phyloP scores from a whole-genome alignment of 495 filamentous ascomycete species.

The Amphirosellinia nigrospora region DNA sequence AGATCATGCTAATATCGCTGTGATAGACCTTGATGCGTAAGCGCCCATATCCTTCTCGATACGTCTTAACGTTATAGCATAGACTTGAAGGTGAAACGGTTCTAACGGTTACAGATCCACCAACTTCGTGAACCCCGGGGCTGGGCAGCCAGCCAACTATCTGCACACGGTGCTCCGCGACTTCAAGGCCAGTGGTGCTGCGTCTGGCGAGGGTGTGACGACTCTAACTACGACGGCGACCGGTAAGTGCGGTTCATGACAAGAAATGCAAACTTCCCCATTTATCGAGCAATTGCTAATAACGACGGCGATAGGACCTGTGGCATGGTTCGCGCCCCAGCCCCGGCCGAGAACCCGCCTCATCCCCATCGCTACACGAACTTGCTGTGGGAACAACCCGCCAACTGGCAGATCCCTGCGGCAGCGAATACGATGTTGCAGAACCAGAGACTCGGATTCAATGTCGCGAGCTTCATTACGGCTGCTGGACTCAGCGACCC shows the following conservation, averaged over 20 bases:
- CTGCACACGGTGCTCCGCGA: constrained; percentile 55
- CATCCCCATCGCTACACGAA: constrained; percentile 55
- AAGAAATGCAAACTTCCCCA: not conserved
- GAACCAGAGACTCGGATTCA: constrained; percentile 46
- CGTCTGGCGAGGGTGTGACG: constrained; percentile 39
- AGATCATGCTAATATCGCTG: constrained; percentile 3
- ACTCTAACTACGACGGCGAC: constrained; percentile 41
- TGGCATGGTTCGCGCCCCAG: constrained; percentile 49
- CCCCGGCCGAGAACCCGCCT: constrained; percentile 53
- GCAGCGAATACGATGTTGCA: constrained; percentile 40
- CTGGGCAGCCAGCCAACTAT: constrained; percentile 44
- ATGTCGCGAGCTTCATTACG: constrained; percentile 48
- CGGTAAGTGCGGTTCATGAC: not conserved
- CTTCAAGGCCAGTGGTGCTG: constrained; percentile 45
- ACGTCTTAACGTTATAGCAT: not conserved
- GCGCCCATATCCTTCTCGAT: not conserved
- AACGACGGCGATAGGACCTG: constrained; percentile 41
- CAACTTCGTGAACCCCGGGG: constrained; percentile 46
- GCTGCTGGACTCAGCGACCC: constrained; percentile 45
- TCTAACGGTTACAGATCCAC: constrained; percentile 38
- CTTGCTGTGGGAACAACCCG: constrained; percentile 49
- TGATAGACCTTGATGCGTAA: constrained; percentile 50
- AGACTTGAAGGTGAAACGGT: not conserved
- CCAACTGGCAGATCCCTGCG: constrained; percentile 45
- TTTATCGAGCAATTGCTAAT: not conserved